Conservation (phyloP, 495 filamentous ascomycete genomes). For the Schizothecium vesticola region DNA sequence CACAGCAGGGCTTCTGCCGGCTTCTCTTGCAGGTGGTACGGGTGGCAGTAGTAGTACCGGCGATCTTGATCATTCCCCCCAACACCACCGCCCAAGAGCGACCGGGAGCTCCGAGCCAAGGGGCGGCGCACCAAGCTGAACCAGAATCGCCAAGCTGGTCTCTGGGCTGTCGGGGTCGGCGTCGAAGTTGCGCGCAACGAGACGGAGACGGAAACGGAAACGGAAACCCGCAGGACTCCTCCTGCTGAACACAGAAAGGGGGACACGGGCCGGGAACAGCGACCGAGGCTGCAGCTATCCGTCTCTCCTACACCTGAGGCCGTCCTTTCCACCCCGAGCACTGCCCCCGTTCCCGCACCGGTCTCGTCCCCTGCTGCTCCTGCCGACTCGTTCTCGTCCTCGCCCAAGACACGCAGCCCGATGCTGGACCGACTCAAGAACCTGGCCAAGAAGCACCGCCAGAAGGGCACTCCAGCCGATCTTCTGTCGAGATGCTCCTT, state of each 20-base stretch:
- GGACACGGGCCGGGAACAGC: slow-evolving; percentile 30
- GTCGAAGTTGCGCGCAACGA: neutral
- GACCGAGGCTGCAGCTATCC: slow-evolving; percentile 29
- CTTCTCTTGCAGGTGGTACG: neutral
- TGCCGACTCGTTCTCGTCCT: slow-evolving; percentile 16
- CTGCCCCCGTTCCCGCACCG: neutral
- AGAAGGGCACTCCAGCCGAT: slow-evolving; percentile 10
- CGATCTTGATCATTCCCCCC: neutral
- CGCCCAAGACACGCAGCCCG: slow-evolving; percentile 28
- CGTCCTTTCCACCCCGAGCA: neutral
- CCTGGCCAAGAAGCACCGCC: slow-evolving; percentile 26
- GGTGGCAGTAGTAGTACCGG: neutral
- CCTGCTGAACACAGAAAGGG: slow-evolving; percentile 43
- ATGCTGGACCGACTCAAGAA: slow-evolving; percentile 38
- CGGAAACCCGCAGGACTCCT: slow-evolving; percentile 39
- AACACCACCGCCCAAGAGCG: neutral
- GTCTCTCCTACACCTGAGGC: slow-evolving; percentile 8
- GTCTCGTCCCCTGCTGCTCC: slow-evolving; percentile 2
- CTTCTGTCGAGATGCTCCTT: slow-evolving; percentile 10
- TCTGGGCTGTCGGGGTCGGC: slow-evolving; percentile 24
- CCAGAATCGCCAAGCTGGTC: slow-evolving; percentile 16
- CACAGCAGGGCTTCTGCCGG: neutral
- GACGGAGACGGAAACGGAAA: slow-evolving; percentile 13
- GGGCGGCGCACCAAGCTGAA: slow-evolving; percentile 3
- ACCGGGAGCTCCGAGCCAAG: neutral